phyloP scores from a whole-genome alignment of 352 stramenopile genomes.

The Phytopythium delawarense region DNA sequence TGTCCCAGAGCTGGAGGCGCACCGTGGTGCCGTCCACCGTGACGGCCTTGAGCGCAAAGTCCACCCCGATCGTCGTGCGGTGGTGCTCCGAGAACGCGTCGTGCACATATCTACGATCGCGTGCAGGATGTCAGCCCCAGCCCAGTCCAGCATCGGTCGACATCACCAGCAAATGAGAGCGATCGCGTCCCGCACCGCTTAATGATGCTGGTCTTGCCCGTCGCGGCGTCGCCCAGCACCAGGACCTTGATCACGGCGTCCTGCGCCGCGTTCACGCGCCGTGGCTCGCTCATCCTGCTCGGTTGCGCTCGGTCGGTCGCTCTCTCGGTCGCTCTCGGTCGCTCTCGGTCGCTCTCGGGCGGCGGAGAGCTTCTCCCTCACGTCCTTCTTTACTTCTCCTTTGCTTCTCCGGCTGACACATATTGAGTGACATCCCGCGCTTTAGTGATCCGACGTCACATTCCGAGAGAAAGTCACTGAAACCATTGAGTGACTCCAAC shows the following conservation, averaged over 20 bases:
- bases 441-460: too few species aligned
- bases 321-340: too few species aligned
- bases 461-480: too few species aligned
- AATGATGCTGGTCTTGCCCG: conserved; percentile 92
- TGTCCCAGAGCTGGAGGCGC: conserved; percentile 93
- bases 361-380: too few species aligned
- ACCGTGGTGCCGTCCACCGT: conserved; percentile 85
- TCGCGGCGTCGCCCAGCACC: conserved; percentile 88
- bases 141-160: too few species aligned
- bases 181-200: conserved; percentile 57
- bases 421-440: too few species aligned
- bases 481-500: too few species aligned
- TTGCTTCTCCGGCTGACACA: too few species aligned
- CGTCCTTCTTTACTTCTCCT: too few species aligned
- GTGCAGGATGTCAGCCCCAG: background rate
- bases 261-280: conserved; percentile 69
- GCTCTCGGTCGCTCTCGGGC: too few species aligned
- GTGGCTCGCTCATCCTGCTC: conserved; percentile 42
- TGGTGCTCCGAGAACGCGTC: conserved; percentile 92
- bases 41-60: conserved; percentile 91
- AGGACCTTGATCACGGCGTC: conserved; percentile 91
- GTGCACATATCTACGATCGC: conserved; percentile 67
- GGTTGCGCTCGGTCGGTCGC: background rate
- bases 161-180: too few species aligned
- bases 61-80: conserved; percentile 90